Conservation (phyloP, 352 stramenopile genomes). For the Pythium pectinolyticum region DNA sequence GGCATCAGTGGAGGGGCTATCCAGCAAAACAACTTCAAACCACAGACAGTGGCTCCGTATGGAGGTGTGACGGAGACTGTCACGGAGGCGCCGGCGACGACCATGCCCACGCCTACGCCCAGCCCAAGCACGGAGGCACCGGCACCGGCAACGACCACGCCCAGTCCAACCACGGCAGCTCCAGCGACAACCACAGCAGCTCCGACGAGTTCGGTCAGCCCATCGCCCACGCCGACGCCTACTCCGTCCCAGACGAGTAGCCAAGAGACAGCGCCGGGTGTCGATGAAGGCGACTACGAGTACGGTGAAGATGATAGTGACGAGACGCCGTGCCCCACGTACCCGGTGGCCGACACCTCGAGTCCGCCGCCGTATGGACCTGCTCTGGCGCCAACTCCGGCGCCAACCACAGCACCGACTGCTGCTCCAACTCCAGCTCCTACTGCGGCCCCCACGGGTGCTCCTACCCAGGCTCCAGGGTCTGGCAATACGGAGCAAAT, state of each 20-base stretch:
- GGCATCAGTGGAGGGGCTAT: no score
- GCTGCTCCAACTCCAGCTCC: background rate
- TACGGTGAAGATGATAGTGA: background rate
- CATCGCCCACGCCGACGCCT: background rate
- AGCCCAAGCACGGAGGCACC: background rate
- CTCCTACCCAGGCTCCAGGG: no score
- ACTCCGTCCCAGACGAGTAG: background rate
- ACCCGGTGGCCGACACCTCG: slow-evolving; percentile 3
- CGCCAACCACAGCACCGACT: background rate
- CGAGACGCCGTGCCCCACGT: slow-evolving; percentile 16
- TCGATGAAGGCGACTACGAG: background rate
- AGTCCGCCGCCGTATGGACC: background rate
- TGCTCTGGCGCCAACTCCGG: background rate
- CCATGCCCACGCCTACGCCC: background rate
- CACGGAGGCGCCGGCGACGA: background rate
- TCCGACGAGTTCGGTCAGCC: no score
- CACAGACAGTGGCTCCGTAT: no score
- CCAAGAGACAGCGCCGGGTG: background rate
- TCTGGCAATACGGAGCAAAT: no score
- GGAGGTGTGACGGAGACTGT: no score
- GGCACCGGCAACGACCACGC: background rate
- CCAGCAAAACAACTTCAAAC: no score
- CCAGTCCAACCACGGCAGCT: background rate
- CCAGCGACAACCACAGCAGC: background rate
- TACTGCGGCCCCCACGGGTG: background rate